These are phyloP conservation scores for Dactylellina haptotyla DNA, from an alignment of 2,329 filamentous ascomycete genomes.

Conservation along the genomic window DNA sequence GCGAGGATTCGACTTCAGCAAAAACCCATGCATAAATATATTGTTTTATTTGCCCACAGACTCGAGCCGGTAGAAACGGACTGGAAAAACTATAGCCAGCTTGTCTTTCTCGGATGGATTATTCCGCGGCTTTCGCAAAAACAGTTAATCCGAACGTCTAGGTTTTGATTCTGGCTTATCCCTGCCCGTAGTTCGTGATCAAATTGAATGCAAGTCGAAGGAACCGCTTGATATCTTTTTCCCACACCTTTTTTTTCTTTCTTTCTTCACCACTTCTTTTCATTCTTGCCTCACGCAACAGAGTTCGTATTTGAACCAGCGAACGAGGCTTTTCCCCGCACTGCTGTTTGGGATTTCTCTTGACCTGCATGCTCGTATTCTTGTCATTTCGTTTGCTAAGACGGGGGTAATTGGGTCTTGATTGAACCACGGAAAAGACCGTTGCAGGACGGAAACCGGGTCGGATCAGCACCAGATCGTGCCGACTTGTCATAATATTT, in stretches of 20 bases:
- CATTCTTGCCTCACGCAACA: background rate
- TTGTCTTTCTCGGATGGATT: constrained; percentile 48
- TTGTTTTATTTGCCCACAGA: constrained; percentile 20
- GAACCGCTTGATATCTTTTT: constrained; percentile 38
- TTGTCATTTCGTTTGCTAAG: constrained; percentile 32
- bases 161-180: constrained; percentile 5
- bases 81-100: constrained; percentile 38
- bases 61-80: constrained; percentile 23
- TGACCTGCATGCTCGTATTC: constrained; percentile 36
- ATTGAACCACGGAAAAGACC: constrained; percentile 30
- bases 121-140: constrained; percentile 51
- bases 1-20: constrained; percentile 29
- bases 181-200: constrained; percentile 8
- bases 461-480: constrained; percentile 33
- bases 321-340: constrained; percentile 36
- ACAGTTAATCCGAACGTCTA: constrained; percentile 48
- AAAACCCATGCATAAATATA: constrained; percentile 8
- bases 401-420: constrained; percentile 9
- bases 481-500: constrained; percentile 1
- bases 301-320: constrained; percentile 10
- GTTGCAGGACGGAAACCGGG: constrained; percentile 28
- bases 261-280: background rate
- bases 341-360: constrained; percentile 19
- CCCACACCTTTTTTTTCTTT: constrained; percentile 37
- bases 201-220: background rate